These are phyloP conservation scores for Leersia perrieri DNA, from an alignment of 176 grass and related monocot genomes.

Conservation along the genomic window DNA sequence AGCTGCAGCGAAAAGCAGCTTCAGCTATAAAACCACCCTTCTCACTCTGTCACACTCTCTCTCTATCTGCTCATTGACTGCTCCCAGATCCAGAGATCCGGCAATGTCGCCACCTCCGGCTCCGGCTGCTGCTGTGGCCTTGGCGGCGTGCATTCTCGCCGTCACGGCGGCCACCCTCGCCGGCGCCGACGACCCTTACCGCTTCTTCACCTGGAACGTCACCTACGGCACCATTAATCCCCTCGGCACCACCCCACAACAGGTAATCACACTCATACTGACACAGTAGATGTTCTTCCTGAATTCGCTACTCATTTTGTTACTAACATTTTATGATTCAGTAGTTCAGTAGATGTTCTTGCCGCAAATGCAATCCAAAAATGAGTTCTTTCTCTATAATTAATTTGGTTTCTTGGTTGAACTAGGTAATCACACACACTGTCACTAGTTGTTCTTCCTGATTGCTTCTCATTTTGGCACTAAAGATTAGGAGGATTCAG, in stretches of 20 bases:
- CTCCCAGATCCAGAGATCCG: conserved; percentile 23
- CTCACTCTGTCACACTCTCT: neutral
- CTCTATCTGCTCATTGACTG: neutral
- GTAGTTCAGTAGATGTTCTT: neutral
- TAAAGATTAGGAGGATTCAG: too few relatives aligned
- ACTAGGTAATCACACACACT: too few relatives aligned
- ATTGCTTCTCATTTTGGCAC: too few relatives aligned
- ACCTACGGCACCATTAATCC: conserved; percentile 71
- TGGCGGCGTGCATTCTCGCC: neutral
- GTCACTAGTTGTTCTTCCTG: too few relatives aligned
- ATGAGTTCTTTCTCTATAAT: too few relatives aligned
- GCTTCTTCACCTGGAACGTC: conserved; percentile 78
- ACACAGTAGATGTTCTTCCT: neutral
- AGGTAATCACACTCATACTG: conserved; percentile 26
- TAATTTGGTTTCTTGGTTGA: too few relatives aligned
- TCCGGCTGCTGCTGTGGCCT: neutral
- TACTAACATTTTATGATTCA: too few relatives aligned
- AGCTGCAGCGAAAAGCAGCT: neutral
- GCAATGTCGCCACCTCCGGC: neutral
- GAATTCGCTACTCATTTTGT: neutral
- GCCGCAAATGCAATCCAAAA: too few relatives aligned
- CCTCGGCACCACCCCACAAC: conserved; percentile 67
- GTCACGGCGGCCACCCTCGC: conserved; percentile 1
- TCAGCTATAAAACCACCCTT: neutral
- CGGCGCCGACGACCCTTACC: conserved; percentile 79